Conservation (phyloP, 495 filamentous ascomycete species). For the Neurospora sp. region DNA sequence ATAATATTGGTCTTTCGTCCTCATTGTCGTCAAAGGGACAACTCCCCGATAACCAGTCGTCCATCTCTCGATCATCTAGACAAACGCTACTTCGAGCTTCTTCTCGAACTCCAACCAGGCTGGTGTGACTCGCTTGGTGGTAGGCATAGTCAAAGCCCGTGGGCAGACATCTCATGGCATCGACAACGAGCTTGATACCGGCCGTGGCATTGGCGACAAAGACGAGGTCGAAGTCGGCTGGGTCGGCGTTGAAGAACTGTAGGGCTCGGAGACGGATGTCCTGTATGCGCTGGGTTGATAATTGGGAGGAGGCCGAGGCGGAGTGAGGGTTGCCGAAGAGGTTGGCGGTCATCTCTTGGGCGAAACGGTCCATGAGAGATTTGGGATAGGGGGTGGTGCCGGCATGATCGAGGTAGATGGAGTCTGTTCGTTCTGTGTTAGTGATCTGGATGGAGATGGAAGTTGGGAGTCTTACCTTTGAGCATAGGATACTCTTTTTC, state of each 20-base stretch:
- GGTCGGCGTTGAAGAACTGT: constrained; percentile 75
- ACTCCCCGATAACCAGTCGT: constrained; percentile 47
- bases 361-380: constrained; percentile 70
- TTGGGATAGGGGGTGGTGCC: constrained; percentile 76
- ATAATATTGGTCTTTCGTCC: constrained; percentile 35
- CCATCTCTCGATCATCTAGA: constrained; percentile 58
- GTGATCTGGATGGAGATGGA: constrained; percentile 1
- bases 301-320: constrained; percentile 68
- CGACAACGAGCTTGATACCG: constrained; percentile 75
- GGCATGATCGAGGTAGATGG: constrained; percentile 87
- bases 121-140: constrained; percentile 80
- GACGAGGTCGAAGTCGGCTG: constrained; percentile 73
- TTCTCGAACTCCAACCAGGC: constrained; percentile 74
- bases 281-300: constrained; percentile 63
- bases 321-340: constrained; percentile 92
- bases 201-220: constrained; percentile 93
- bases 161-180: constrained; percentile 54
- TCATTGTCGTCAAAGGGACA: constrained; percentile 9
- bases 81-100: constrained; percentile 53
- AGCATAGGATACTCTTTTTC: constrained; percentile 73
- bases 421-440: constrained; percentile 36
- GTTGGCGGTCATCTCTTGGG: constrained; percentile 61
- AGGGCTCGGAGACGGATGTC: constrained; percentile 63
- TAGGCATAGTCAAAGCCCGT: constrained; percentile 73
- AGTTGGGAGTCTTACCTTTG: constrained; percentile 45